Evolutionary conservation across 352 stramenopile species (phyloP).

Genomic region (Phytophthora pluvialis): DNA sequence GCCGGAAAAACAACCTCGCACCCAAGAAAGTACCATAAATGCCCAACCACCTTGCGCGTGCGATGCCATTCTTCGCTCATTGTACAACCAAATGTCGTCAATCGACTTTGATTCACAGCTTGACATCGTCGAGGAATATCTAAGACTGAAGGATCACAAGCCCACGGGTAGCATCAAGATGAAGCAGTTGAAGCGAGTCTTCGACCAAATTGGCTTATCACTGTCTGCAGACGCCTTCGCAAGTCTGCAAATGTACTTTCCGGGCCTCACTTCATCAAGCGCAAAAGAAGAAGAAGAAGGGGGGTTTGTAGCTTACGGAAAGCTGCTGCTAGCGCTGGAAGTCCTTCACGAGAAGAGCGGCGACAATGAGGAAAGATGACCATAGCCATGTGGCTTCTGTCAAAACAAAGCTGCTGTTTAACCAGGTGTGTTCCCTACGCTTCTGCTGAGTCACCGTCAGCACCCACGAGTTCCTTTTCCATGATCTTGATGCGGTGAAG

Average conservation of each 20-base stretch:
- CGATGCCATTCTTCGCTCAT: slow-evolving; percentile 47
- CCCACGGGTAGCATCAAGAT: slow-evolving; percentile 41
- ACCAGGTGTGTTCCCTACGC: slow-evolving; percentile 1
- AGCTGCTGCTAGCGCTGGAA: slow-evolving; percentile 41
- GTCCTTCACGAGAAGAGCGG: slow-evolving; percentile 30
- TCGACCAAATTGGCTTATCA: slow-evolving; percentile 62
- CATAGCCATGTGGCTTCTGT: background rate
- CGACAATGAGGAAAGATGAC: slow-evolving; percentile 13
- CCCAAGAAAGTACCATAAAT: background rate
- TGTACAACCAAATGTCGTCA: slow-evolving; percentile 75
- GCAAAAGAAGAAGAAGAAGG: slow-evolving; percentile 7
- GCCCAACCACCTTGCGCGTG: slow-evolving; percentile 18
- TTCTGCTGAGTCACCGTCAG: slow-evolving; percentile 33
- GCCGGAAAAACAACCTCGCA: slow-evolving; percentile 5
- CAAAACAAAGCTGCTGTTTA: slow-evolving; percentile 8
- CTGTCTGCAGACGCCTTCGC: slow-evolving; percentile 48
- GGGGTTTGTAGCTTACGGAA: slow-evolving; percentile 37
- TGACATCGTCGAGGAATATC: slow-evolving; percentile 68
- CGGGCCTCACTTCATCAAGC: background rate
- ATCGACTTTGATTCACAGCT: slow-evolving; percentile 74
- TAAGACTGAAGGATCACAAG: slow-evolving; percentile 40
- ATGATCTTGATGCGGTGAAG: slow-evolving; percentile 81
- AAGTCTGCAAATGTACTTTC: slow-evolving; percentile 48
- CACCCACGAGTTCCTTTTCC: slow-evolving; percentile 71
- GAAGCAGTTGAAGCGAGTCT: slow-evolving; percentile 47